Evolutionary conservation across 2,329 filamentous ascomycete genomes (phyloP).

Genomic region (Ceratocystis huliohia): DNA sequence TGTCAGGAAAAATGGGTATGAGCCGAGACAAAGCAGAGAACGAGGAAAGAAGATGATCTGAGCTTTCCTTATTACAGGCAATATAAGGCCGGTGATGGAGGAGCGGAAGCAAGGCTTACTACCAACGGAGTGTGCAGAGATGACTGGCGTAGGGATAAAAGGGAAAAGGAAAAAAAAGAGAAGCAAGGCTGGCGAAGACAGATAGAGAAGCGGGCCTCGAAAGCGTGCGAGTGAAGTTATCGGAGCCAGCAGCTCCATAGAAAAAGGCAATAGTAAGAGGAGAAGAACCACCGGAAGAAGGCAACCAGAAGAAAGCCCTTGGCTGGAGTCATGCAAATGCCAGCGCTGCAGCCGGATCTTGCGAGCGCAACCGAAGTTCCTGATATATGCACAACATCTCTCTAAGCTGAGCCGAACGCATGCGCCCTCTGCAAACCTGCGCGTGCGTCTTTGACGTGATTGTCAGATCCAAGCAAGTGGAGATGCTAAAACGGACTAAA

Average conservation of each 20-base stretch:
- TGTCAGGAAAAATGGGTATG: constrained; percentile 2
- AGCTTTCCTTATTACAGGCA: constrained; percentile 3
- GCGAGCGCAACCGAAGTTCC: not conserved
- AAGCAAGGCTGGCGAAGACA: too few relatives aligned
- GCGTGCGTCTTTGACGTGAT: constrained; percentile 8
- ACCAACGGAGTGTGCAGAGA: not conserved
- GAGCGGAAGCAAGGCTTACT: not conserved
- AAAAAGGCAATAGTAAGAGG: too few relatives aligned
- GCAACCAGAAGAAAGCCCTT: too few relatives aligned
- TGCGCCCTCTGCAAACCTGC: not conserved
- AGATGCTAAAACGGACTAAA: not conserved
- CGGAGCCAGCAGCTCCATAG: too few relatives aligned
- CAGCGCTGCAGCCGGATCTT: too few relatives aligned
- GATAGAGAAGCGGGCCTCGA: too few relatives aligned
- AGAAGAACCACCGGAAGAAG: too few relatives aligned
- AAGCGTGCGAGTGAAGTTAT: too few relatives aligned
- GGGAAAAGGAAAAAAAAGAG: too few relatives aligned
- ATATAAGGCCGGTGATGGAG: not conserved
- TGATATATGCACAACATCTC: not conserved
- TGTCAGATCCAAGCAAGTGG: constrained; percentile 6
- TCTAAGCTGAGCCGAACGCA: too few relatives aligned
- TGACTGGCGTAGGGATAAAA: not conserved
- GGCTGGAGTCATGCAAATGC: too few relatives aligned
- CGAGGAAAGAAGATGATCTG: constrained; percentile 14
- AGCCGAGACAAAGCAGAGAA: constrained; percentile 5